Evolutionary conservation across 2,329 filamentous ascomycete genomes (phyloP).

Genomic region (Xylariales sp.): DNA sequence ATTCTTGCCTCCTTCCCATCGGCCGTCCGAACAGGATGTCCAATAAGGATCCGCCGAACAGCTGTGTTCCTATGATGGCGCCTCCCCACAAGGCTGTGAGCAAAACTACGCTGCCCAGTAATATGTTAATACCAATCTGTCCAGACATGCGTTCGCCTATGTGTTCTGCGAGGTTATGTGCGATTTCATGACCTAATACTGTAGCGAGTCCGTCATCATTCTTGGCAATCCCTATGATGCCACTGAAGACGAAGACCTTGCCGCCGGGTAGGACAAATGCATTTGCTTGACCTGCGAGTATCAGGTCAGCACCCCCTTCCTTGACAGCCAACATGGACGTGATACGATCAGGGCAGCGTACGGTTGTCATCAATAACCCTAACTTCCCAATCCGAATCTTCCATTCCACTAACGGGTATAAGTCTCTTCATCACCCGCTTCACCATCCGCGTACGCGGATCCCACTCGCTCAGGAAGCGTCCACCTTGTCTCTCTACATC

Average conservation of each 20-base stretch:
- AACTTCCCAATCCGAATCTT: constrained; percentile 62
- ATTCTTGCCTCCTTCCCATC: constrained; percentile 67
- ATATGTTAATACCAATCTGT: constrained; percentile 46
- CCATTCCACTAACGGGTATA: constrained; percentile 62
- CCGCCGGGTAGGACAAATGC: constrained; percentile 75
- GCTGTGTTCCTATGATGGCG: constrained; percentile 35
- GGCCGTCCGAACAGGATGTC: constrained; percentile 63
- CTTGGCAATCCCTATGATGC: constrained; percentile 62
- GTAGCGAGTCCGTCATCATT: constrained; percentile 68
- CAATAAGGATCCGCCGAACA: constrained; percentile 44
- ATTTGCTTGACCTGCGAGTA: constrained; percentile 49
- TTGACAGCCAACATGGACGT: background rate
- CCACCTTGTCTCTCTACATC: constrained; percentile 47
- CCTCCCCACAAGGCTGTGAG: constrained; percentile 41
- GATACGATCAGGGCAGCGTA: no score
- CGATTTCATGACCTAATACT: constrained; percentile 75
- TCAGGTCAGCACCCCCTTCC: constrained; percentile 3
- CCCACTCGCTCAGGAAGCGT: constrained; percentile 54
- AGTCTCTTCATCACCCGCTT: constrained; percentile 60
- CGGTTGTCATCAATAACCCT: constrained; percentile 65
- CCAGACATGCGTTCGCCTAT: constrained; percentile 58
- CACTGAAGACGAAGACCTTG: constrained; percentile 75
- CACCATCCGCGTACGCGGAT: constrained; percentile 53
- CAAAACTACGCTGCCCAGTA: constrained; percentile 45
- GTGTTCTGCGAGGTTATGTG: constrained; percentile 69